Evolutionary conservation across 2,329 filamentous ascomycete genomes (phyloP).

Genomic region (Venturia oleaginea): DNA sequence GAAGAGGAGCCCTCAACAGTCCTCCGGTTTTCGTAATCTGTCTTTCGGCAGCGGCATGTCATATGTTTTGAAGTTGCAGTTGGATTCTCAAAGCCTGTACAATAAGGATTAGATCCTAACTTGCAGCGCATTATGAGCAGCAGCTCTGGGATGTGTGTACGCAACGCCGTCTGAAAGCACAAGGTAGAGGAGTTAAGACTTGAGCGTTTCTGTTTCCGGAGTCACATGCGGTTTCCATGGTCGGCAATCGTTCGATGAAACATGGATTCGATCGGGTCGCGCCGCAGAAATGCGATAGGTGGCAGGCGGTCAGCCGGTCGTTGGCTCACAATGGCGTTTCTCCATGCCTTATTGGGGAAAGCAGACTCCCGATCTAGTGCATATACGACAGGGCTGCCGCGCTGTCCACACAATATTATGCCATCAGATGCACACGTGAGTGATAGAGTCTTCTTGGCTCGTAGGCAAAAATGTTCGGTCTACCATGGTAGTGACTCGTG

Average conservation of each 20-base stretch:
- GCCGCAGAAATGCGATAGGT: neutral
- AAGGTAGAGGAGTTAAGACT: too few relatives aligned
- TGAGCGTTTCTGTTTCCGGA: too few relatives aligned
- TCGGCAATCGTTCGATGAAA: neutral
- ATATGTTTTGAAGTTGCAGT: too few relatives aligned
- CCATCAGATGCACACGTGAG: neutral
- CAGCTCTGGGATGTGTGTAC: too few relatives aligned
- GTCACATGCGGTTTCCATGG: too few relatives aligned
- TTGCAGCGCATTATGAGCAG: too few relatives aligned
- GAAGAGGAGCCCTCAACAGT: too few relatives aligned
- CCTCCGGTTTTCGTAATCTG: too few relatives aligned
- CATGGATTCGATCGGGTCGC: neutral
- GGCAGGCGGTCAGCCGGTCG: neutral
- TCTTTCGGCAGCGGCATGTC: too few relatives aligned
- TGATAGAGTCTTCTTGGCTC: neutral
- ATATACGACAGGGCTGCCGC: neutral
- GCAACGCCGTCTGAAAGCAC: too few relatives aligned
- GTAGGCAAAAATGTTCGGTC: neutral
- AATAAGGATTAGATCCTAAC: too few relatives aligned
- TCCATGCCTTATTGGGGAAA: neutral
- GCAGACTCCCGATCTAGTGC: neutral
- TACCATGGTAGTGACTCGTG: neutral
- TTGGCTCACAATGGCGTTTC: neutral
- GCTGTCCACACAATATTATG: neutral
- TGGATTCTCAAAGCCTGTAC: too few relatives aligned